These are phyloP conservation scores for Gossypium herbaceum DNA, from an alignment of 345 rosid species.

Conservation along the genomic window DNA sequence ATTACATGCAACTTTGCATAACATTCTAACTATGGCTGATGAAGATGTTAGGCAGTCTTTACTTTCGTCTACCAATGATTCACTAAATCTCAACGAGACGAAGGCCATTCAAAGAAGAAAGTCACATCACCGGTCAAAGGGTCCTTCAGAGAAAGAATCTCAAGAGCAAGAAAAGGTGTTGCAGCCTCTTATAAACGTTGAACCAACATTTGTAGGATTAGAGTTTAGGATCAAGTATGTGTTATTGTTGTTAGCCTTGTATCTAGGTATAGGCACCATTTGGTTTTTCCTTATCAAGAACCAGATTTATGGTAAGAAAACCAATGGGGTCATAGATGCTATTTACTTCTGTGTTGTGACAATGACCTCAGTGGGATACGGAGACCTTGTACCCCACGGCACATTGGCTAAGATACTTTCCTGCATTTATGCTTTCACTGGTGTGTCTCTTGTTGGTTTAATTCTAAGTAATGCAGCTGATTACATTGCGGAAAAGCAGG, in stretches of 20 bases:
- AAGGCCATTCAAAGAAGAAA: constrained; percentile 32
- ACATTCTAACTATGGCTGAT: constrained; percentile 27
- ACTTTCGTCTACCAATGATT: constrained; percentile 22
- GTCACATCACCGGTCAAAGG: neutral
- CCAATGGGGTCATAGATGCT: constrained; percentile 46
- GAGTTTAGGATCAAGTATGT: constrained; percentile 27
- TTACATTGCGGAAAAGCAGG: constrained; percentile 47
- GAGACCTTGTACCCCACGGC: constrained; percentile 50
- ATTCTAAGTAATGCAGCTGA: constrained; percentile 52
- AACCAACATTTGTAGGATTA: constrained; percentile 17
- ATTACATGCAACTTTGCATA: neutral
- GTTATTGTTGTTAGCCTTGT: constrained; percentile 20
- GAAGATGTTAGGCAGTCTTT: constrained; percentile 32
- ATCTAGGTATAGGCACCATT: constrained; percentile 40
- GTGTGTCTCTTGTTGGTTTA: constrained; percentile 47
- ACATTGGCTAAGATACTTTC: constrained; percentile 38
- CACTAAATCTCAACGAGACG: constrained; percentile 15
- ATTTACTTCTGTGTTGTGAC: constrained; percentile 51
- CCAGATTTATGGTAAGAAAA: constrained; percentile 48
- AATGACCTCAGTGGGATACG: constrained; percentile 57
- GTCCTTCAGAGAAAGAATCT: neutral
- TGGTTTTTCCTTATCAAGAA: constrained; percentile 38
- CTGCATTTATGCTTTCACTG: constrained; percentile 38
- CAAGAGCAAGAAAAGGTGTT: constrained; percentile 15
- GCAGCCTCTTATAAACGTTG: constrained; percentile 12